Percentiles rank a stretch among this genome's conserved stretches.
phyloP scores from a whole-genome alignment of 2,329 filamentous ascomycete genomes.

The Lecanosticta acicola region DNA sequence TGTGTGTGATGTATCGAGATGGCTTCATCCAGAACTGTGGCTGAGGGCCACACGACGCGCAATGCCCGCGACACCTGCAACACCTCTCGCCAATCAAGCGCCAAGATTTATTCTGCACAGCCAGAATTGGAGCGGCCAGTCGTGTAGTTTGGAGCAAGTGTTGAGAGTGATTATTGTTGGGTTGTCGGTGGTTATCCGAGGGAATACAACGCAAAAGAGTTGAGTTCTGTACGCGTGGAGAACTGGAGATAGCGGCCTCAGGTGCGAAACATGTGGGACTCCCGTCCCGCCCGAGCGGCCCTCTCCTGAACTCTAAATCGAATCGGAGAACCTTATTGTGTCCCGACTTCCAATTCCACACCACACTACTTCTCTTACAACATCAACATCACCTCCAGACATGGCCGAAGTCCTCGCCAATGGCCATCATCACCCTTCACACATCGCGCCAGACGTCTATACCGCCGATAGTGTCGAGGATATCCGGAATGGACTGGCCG shows the following conservation, averaged over 20 bases:
- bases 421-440: neutral
- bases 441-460: conserved; percentile 46
- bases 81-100: neutral
- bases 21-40: neutral
- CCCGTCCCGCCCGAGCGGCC: no score
- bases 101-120: neutral
- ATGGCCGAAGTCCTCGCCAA: neutral
- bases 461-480: conserved; percentile 70
- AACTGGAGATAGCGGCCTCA: neutral
- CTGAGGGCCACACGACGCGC: neutral
- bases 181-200: neutral
- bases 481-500: conserved; percentile 68
- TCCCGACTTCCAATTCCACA: no score
- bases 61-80: no score
- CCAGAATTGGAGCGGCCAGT: neutral
- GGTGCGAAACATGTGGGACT: neutral
- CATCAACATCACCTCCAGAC: neutral
- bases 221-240: no score
- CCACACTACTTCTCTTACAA: no score
- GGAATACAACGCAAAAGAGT: no score
- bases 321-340: no score
- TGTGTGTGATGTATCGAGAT: neutral
- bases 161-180: neutral
- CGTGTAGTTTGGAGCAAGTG: neutral
- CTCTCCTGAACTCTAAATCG: no score